Conservation (phyloP, 352 stramenopile genomes). For the Phytophthora pseudosyringae region DNA sequence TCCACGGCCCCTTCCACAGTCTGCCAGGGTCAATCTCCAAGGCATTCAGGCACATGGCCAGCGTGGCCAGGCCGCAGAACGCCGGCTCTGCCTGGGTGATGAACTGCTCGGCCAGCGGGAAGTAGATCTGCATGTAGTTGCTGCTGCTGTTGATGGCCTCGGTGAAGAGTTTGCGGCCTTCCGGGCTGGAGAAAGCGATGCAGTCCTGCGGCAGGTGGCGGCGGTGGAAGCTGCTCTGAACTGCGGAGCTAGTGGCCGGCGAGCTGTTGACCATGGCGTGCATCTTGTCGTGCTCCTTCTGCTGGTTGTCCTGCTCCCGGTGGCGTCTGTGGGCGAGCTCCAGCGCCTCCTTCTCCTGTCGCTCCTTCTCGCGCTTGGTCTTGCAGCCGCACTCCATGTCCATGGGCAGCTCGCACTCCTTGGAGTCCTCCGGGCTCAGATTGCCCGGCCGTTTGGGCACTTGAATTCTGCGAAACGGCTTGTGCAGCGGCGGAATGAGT, state of each 20-base stretch:
- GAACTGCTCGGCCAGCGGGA: constrained; percentile 91
- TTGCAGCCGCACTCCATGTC: constrained; percentile 63
- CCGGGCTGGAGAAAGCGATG: constrained; percentile 82
- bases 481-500: constrained; percentile 27
- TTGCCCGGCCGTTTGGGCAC: constrained; percentile 9
- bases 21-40: constrained; percentile 78
- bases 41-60: constrained; percentile 85
- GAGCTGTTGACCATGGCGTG: constrained; percentile 39
- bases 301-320: constrained; percentile 16
- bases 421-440: constrained; percentile 1
- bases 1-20: constrained; percentile 81
- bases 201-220: constrained; percentile 81
- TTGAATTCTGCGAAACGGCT: constrained; percentile 36
- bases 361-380: constrained; percentile 46
- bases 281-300: constrained; percentile 15
- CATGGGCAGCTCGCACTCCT: constrained; percentile 53
- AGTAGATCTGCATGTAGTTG: constrained; percentile 94
- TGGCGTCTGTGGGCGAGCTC: constrained; percentile 18
- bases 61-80: constrained; percentile 89
- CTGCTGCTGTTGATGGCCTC: constrained; percentile 65
- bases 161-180: constrained; percentile 88
- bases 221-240: constrained; percentile 84
- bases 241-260: constrained; percentile 65
- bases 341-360: constrained; percentile 43
- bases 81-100: constrained; percentile 92